These are phyloP conservation scores for Oryza punctata DNA, from an alignment of 176 grass and related monocot species.

Conservation along the genomic window DNA sequence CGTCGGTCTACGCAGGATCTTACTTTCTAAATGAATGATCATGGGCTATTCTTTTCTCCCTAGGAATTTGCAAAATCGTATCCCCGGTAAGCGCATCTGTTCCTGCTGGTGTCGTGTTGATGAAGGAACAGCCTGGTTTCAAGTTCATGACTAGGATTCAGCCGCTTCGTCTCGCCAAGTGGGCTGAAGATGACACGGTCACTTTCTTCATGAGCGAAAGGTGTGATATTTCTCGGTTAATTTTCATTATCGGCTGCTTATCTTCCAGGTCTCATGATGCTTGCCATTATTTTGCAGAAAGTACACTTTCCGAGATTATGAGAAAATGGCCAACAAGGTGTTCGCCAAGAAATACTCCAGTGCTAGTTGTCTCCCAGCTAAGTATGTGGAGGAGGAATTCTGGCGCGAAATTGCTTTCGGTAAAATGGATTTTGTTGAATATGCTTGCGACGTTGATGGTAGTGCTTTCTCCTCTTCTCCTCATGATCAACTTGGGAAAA, in stretches of 20 bases:
- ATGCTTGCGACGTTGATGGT: constrained; percentile 98
- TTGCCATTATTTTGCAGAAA: constrained; percentile 64
- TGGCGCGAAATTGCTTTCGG: constrained; percentile 98
- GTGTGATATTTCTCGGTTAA: constrained; percentile 39
- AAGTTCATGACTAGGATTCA: constrained; percentile 97
- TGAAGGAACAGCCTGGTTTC: constrained; percentile 85
- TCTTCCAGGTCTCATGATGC: constrained; percentile 10
- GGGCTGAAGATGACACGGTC: constrained; percentile 81
- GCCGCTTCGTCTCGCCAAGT: constrained; percentile 85
- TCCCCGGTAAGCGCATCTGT: constrained; percentile 74
- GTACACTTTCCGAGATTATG: constrained; percentile 94
- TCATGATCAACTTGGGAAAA: constrained; percentile 81
- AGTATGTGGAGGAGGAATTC: constrained; percentile 91
- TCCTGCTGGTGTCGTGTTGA: constrained; percentile 82
- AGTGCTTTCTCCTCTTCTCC: constrained; percentile 96
- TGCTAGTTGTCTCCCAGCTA: constrained; percentile 71
- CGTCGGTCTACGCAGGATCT: neutral
- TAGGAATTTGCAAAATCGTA: constrained; percentile 98
- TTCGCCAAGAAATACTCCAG: constrained; percentile 89
- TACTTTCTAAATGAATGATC: neutral
- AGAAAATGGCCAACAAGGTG: constrained; percentile 96
- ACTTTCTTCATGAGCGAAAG: constrained; percentile 99
- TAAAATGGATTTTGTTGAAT: constrained; percentile 92
- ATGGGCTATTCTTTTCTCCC: neutral
- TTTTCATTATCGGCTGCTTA: constrained; percentile 11